These are phyloP conservation scores for Cokeromyces recurvatus DNA, from an alignment of 371 early-diverging fungal genomes.

Conservation along the genomic window DNA sequence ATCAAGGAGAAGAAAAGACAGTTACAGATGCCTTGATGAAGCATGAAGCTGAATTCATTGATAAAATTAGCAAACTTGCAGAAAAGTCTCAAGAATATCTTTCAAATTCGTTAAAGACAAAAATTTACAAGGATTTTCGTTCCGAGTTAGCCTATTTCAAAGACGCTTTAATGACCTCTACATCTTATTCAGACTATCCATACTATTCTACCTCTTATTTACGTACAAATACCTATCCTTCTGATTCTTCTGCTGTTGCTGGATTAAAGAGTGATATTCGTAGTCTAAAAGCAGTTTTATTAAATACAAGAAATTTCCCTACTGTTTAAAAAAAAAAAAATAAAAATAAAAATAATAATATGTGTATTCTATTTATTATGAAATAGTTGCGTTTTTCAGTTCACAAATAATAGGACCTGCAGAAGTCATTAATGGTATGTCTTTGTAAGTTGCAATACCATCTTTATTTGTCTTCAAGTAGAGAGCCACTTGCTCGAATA, in stretches of 20 bases:
- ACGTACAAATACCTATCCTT: background rate
- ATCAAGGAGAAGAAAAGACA: conserved; percentile 22
- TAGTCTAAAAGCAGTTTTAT: conserved; percentile 25
- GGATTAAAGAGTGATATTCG: conserved; percentile 34
- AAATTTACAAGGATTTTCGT: conserved; percentile 4
- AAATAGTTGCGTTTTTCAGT: conserved; percentile 38
- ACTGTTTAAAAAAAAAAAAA: conserved; percentile 1
- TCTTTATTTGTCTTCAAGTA: conserved; percentile 34
- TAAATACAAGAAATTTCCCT: conserved; percentile 33
- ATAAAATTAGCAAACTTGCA: conserved; percentile 8
- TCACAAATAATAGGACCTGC: conserved; percentile 36
- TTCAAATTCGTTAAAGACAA: background rate
- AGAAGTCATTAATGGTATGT: conserved; percentile 39
- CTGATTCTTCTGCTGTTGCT: conserved; percentile 31
- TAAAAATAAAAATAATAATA: too few species aligned
- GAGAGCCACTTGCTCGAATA: conserved; percentile 44
- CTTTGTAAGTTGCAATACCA: conserved; percentile 50
- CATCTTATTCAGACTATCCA: background rate
- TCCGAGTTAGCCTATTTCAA: conserved; percentile 3
- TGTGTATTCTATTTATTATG: conserved; percentile 14
- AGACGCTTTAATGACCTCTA: background rate
- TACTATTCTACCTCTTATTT: conserved; percentile 5
- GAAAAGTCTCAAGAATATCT: conserved; percentile 1
- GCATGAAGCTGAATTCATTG: conserved; percentile 12
- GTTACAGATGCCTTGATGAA: conserved; percentile 12